These are phyloP conservation scores for Halophytophthora polymorphica DNA, from an alignment of 352 stramenopile genomes.

Conservation along the genomic window DNA sequence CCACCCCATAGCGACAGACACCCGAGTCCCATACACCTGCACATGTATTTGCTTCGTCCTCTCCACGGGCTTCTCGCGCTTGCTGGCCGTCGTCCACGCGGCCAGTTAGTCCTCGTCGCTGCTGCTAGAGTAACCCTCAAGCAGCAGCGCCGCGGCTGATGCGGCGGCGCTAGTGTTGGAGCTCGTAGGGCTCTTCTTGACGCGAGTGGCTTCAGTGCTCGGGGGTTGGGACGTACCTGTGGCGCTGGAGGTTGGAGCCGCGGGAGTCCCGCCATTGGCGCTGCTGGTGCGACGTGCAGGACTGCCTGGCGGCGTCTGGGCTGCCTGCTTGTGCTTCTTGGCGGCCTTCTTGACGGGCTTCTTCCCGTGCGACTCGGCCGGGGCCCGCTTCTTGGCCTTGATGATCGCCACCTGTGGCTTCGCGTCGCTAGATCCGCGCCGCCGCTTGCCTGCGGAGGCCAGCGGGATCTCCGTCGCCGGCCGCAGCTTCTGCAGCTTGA, in stretches of 20 bases:
- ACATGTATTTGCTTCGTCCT: too few relatives aligned
- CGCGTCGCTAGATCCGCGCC: conserved; percentile 7
- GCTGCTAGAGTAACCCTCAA: conserved; percentile 60
- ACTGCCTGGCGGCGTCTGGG: conserved; percentile 1
- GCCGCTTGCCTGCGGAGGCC: conserved; percentile 8
- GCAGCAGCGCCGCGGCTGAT: conserved; percentile 15
- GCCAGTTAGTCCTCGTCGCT: conserved; percentile 30
- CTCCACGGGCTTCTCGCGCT: too few relatives aligned
- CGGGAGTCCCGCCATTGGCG: background rate
- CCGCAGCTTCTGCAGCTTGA: conserved; percentile 57
- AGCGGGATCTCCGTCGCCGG: conserved; percentile 13
- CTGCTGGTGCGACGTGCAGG: background rate
- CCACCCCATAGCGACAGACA: too few relatives aligned
- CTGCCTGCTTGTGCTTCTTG: conserved; percentile 10
- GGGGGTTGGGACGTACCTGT: background rate
- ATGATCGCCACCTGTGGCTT: conserved; percentile 34
- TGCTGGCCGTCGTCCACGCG: background rate
- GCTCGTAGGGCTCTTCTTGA: too few relatives aligned
- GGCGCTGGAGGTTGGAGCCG: background rate
- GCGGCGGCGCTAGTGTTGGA: too few relatives aligned
- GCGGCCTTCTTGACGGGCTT: conserved; percentile 25
- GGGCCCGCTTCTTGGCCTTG: conserved; percentile 54
- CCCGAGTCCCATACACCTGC: too few relatives aligned
- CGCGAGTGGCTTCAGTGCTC: too few relatives aligned
- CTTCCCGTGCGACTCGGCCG: conserved; percentile 3